Evolutionary conservation across 176 grass and related monocot species (phyloP).

Genomic region (Elaeis guineensis): DNA sequence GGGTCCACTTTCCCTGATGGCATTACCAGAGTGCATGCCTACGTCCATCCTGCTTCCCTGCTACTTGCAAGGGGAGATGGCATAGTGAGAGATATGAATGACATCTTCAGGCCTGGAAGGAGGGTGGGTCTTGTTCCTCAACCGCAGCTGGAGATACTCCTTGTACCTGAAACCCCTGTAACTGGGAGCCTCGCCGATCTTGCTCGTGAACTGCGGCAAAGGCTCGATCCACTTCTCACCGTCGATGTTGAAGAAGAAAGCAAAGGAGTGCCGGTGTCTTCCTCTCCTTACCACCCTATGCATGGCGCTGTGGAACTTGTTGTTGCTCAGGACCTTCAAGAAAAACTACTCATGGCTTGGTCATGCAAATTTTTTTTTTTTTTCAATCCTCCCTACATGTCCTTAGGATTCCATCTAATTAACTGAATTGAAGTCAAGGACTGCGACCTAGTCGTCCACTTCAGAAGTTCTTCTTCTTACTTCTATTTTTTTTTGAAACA

Average conservation of each 20-base stretch:
- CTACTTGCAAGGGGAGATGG: background rate
- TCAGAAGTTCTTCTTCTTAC: too few relatives aligned
- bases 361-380: too few relatives aligned
- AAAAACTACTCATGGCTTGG: background rate
- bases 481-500: too few relatives aligned
- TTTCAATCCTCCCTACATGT: too few relatives aligned
- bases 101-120: constrained; percentile 15
- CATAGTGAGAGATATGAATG: constrained; percentile 19
- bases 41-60: background rate
- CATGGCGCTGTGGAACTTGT: constrained; percentile 4
- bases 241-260: constrained; percentile 23
- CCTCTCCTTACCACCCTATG: constrained; percentile 35
- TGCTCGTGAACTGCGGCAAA: constrained; percentile 21
- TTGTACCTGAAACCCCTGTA: constrained; percentile 25
- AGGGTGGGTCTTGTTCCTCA: constrained; percentile 36
- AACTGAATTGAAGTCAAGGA: too few relatives aligned
- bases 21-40: background rate
- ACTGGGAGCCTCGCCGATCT: constrained; percentile 14
- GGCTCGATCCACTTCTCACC: constrained; percentile 33
- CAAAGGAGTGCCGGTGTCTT: constrained; percentile 26
- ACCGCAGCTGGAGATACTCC: constrained; percentile 20
- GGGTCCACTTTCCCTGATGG: too few relatives aligned
- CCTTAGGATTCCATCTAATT: too few relatives aligned
- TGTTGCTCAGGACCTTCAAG: constrained; percentile 27
- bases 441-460: too few relatives aligned